A percentile compares a stretch with the other conserved stretches of the same genome.
These are phyloP conservation scores for Kalmusia sp. DNA, from an alignment of 2,329 filamentous ascomycete genomes.

Conservation along the genomic window DNA sequence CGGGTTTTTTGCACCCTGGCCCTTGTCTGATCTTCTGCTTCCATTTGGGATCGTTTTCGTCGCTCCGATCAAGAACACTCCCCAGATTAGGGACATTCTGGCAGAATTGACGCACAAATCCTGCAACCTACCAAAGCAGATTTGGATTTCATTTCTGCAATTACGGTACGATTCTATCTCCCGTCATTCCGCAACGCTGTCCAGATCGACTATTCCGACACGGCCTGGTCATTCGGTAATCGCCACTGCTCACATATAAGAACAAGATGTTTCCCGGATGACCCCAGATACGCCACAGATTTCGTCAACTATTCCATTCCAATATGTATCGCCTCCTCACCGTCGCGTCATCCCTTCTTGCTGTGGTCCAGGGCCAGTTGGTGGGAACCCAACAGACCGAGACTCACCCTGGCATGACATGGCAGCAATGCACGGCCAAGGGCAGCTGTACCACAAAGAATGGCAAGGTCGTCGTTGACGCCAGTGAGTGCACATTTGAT, in stretches of 20 bases:
- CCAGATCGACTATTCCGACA: neutral
- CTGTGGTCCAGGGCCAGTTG: slow-evolving; percentile 57
- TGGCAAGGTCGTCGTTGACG: slow-evolving; percentile 62
- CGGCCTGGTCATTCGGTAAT: neutral
- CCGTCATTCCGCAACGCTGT: slow-evolving; percentile 14
- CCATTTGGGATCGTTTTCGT: slow-evolving; percentile 1
- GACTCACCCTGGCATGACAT: slow-evolving; percentile 61
- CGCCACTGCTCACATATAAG: slow-evolving; percentile 18
- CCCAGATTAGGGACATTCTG: slow-evolving; percentile 6
- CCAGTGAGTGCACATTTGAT: slow-evolving; percentile 37
- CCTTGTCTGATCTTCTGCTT: neutral
- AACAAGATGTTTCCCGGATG: neutral
- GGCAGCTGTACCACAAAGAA: slow-evolving; percentile 60
- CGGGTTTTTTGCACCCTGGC: neutral
- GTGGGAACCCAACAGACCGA: slow-evolving; percentile 58
- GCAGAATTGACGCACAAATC: neutral
- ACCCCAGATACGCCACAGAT: slow-evolving; percentile 3
- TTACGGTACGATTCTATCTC: neutral
- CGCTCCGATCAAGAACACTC: neutral
- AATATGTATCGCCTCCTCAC: slow-evolving; percentile 44
- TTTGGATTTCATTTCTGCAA: neutral
- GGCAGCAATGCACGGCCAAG: slow-evolving; percentile 60
- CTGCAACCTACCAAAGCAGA: neutral
- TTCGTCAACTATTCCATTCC: slow-evolving; percentile 7
- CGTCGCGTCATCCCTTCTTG: slow-evolving; percentile 53